These are phyloP conservation scores for Geotrichum europaeum DNA, from an alignment of 1,139 yeast species.

Conservation along the genomic window DNA sequence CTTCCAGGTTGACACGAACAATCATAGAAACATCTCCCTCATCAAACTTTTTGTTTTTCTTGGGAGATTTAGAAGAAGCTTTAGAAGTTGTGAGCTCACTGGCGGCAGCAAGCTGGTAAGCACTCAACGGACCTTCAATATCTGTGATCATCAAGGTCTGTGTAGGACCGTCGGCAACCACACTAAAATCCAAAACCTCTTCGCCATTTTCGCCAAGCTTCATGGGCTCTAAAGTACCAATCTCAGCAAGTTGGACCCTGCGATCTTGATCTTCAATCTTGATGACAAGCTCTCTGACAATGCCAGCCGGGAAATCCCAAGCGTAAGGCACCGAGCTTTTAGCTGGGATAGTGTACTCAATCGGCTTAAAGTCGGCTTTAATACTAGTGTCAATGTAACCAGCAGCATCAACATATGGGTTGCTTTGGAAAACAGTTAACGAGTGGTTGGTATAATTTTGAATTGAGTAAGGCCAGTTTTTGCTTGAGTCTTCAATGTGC, in stretches of 20 bases:
- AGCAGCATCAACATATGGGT: constrained; percentile 69
- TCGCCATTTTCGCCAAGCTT: constrained; percentile 38
- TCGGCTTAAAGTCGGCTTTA: constrained; percentile 36
- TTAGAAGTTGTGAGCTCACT: constrained; percentile 14
- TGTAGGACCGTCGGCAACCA: constrained; percentile 92
- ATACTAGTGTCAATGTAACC: constrained; percentile 44
- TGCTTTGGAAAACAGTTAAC: constrained; percentile 76
- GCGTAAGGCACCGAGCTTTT: constrained; percentile 96
- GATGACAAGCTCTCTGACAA: constrained; percentile 69
- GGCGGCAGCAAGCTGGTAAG: constrained; percentile 46
- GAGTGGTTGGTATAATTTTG: constrained; percentile 82
- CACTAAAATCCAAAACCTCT: constrained; percentile 76
- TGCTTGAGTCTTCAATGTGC: constrained; percentile 63
- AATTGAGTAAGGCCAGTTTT: constrained; percentile 87
- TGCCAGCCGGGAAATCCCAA: constrained; percentile 93
- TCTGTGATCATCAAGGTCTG: constrained; percentile 79
- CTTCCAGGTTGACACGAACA: constrained; percentile 64
- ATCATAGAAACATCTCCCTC: constrained; percentile 50
- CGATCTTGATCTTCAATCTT: constrained; percentile 66
- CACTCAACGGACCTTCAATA: constrained; percentile 69
- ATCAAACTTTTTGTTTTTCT: constrained; percentile 44
- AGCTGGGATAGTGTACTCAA: constrained; percentile 74
- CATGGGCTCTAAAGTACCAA: constrained; percentile 86
- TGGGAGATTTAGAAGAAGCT: constrained; percentile 43
- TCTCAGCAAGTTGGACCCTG: constrained; percentile 78